phyloP scores from a whole-genome alignment of 192 early-diverging fungal species.

The Oehlia diaphana region DNA sequence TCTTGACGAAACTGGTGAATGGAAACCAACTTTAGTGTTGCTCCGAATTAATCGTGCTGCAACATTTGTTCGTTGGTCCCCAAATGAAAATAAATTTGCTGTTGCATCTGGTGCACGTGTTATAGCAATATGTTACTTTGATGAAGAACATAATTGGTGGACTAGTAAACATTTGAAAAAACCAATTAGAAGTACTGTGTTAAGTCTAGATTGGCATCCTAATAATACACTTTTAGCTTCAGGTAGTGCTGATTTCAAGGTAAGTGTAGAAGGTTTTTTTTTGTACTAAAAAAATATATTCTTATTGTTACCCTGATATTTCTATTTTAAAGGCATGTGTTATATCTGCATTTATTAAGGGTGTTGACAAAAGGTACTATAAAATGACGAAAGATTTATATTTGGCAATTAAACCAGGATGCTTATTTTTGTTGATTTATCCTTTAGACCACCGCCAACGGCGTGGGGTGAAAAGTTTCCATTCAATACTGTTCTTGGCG shows the following conservation, averaged over 20 bases:
- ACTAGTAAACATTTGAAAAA: constrained; percentile 93
- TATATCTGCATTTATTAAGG: constrained; percentile 94
- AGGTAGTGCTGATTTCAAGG: constrained; percentile 82
- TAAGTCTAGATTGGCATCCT: constrained; percentile 94
- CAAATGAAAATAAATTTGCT: constrained; percentile 97
- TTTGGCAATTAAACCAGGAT: neutral
- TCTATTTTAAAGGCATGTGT: constrained; percentile 70
- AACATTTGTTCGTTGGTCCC: constrained; percentile 91
- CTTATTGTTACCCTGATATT: neutral
- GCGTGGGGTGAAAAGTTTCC: constrained; percentile 95
- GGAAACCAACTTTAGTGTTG: constrained; percentile 91
- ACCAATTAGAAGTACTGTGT: constrained; percentile 86
- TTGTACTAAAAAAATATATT: neutral
- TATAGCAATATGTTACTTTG: constrained; percentile 95
- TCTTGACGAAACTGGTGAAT: constrained; percentile 57
- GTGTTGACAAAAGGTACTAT: constrained; percentile 79
- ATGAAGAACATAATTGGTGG: constrained; percentile 97
- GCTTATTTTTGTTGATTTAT: neutral
- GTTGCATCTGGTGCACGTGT: constrained; percentile 90
- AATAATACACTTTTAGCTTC: constrained; percentile 93
- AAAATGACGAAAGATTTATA: neutral
- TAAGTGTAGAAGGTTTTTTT: neutral
- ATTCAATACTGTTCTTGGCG: constrained; percentile 89
- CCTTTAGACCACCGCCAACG: constrained; percentile 62
- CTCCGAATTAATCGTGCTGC: constrained; percentile 96